Base-by-base conservation (phyloP, 2,329 filamentous ascomycete genomes). In the Ophiostoma quercus region DNA sequence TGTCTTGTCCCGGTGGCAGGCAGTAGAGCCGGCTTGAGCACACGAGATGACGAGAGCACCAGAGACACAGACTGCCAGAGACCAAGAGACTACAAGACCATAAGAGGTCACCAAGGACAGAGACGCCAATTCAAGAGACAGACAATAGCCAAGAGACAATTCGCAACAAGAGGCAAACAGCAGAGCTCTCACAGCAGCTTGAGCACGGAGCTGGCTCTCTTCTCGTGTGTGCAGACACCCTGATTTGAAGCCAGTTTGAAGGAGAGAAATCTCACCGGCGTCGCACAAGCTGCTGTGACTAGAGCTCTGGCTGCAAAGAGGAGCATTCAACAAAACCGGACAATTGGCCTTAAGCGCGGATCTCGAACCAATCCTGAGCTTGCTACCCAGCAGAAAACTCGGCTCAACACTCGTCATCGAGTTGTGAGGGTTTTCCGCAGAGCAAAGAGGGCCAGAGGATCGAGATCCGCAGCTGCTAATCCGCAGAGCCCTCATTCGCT, bases 401-500 rank as follows among this genome's bases (percentile, higher is more conserved):
- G 22, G 9, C 8, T 14, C 51, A 14, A 14, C n/a, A 34, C 57
- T 14, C 29, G 22, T 32, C 11, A 14, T 19, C 12, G 12, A 29
- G 29, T 16, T 62, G 25, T 62, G 57, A 62, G 57, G 14, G 29
- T 62, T 63, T 63, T 63, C 60, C 60, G 25, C 60, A 16, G 57
- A 34, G 25, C 16, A 25, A 22, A 25, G 51, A 57, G 8, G 25
- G 43, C 43, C n/a, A 62, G 29, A 32, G 60, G 60, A 63, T 63
- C 60, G 60, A 63, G 60, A 63, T 63, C 60, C 29, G 60, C 60
- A 63, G 57, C 57, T 62, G 57, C 57, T 19, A 62, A 62, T 62
- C 57, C 57, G 57, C 57, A 62, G 57, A 34, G 29, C 7, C 32
- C 32, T n/a, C 29, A 37, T 34, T 63, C 32, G 32, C 60, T 39